Evolutionary conservation across 192 early-diverging fungal genomes (phyloP), one percentile per base, ranked within the genome.

Genomic region (Geranomyces michiganensis): DNA sequence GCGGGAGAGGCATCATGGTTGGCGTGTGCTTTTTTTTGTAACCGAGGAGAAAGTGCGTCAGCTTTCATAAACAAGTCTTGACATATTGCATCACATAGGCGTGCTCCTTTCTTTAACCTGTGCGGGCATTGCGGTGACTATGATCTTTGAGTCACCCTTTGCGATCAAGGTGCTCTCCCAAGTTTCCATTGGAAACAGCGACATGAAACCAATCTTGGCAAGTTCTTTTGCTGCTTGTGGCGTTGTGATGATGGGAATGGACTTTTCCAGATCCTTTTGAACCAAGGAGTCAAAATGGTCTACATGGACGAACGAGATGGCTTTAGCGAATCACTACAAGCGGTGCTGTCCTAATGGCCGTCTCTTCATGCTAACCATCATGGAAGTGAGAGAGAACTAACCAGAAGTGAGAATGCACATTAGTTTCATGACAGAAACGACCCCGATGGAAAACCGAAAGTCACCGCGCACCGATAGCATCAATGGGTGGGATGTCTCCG

Each of bases 221-320:
- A 66, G 64, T 66, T 66, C 41, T 31, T 66, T 41, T 22, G 41
- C 64, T 9, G 64, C 64, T 48, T 66, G 45, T 7, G 64, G 47
- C 21, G 64, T 66, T 1, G 64, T 47, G 47, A 66, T 66, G 64
- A 66, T 66, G 13, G 64, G 64, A 21, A 66, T 66, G n/a, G 64
- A 36, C 44, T 66, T 66, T 27, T 66, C 64, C 21, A 66, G 64
- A 47, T 66, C 10, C 44, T 66, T 66, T 48, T 66, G 64, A 22
- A 66, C 64, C 17, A 36, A 22, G 21, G 7, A 12, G 47, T 66
- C 64, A 21, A 66, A 66, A 43, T 66, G 64, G 22, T 66, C 64
- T 66, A 27, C 7, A 5, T 3, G 36, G 36, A 7, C 5, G 10
- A 41, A 41, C 36, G 10, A 41, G 36, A 10, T 3, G 36, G 36